Base-by-base conservation (phyloP, 1,284 basidiomycete species). In the Cutaneotrichosporon dermatis region DNA sequence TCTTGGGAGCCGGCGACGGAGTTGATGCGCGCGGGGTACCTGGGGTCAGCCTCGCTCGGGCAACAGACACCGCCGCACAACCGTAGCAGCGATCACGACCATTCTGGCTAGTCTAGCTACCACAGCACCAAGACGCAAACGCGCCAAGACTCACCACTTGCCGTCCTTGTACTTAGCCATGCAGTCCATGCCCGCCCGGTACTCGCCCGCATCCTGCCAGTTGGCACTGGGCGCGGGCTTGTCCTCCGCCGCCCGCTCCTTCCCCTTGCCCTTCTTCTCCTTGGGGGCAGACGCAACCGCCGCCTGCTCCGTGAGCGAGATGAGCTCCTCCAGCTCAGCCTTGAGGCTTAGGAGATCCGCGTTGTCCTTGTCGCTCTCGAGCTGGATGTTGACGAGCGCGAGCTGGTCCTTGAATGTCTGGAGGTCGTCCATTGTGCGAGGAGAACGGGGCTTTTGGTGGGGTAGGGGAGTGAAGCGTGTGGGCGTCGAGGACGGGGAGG, bases 141-240 rank as follows among this genome's bases (percentile, higher is more conserved):
- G 25, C 25, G 25, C 25, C 25, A 25, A 25, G 25, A 74, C 76
- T 63, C 51, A 77, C 77, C 88, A 95, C 68, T 84, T 83, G 52
- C 89, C 88, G 77, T 96, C 93, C 58, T 85, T 86, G 79, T 95
- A 98, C 78, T 91, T 92, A 10, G 94, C 92, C 58, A 92, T 82
- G 72, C 90, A 91, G 64, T 97, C 91, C 75, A 95, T 92, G 6
- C 95, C 94, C n/a, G 92, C 88, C 55, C 77, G 80, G 65, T 77
- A 78, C 57, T 67, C 66, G 39, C 72, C 72, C 49, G 66, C 53
- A 15, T 73, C 72, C 62, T 74, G 71, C 72, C 71, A 74, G 55
- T 69, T 63, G 13, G 44, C 54, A 4, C 35, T 41, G 4, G 48
- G 11, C 39, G 39, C 35, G 49, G 55, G 48, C 49, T 50, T 49